Evolutionary conservation across 495 filamentous ascomycete species (phyloP).

Genomic region (Talaromyces wortmannii): DNA sequence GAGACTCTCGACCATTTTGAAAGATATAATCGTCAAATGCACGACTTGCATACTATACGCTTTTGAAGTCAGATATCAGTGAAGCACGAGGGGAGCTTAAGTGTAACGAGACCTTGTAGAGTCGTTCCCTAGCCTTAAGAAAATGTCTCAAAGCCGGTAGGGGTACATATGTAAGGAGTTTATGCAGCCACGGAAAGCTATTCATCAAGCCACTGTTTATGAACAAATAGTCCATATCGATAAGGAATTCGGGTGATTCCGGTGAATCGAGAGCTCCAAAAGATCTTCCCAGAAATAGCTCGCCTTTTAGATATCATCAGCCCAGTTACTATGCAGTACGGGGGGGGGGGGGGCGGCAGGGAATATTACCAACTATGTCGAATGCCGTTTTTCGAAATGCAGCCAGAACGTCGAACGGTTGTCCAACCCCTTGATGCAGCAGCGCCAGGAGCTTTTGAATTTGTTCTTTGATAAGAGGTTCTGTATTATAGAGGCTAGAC

Average conservation of each 20-base stretch:
- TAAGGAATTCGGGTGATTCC: conserved; percentile 17
- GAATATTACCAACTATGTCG: conserved; percentile 14
- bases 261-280: conserved; percentile 8
- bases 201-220: conserved; percentile 17
- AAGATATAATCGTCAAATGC: no score
- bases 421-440: conserved; percentile 10
- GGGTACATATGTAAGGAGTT: conserved; percentile 19
- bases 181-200: conserved; percentile 11
- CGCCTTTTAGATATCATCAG: not conserved
- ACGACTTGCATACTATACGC: no score
- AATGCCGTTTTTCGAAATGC: conserved; percentile 16
- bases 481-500: conserved; percentile 14
- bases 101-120: no score
- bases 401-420: conserved; percentile 24
- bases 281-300: not conserved
- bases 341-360: not conserved
- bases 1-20: no score
- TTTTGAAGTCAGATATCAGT: no score
- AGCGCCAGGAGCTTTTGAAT: conserved; percentile 17
- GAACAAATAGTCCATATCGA: conserved; percentile 12
- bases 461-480: conserved; percentile 18
- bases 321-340: not conserved
- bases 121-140: not conserved
- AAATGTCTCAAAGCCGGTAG: conserved; percentile 14
- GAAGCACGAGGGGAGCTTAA: no score